A percentile compares a stretch with the other conserved stretches of the same genome.
These are phyloP conservation scores for Pluteus cervinus DNA, from an alignment of 768 basidiomycete genomes.

Conservation along the genomic window DNA sequence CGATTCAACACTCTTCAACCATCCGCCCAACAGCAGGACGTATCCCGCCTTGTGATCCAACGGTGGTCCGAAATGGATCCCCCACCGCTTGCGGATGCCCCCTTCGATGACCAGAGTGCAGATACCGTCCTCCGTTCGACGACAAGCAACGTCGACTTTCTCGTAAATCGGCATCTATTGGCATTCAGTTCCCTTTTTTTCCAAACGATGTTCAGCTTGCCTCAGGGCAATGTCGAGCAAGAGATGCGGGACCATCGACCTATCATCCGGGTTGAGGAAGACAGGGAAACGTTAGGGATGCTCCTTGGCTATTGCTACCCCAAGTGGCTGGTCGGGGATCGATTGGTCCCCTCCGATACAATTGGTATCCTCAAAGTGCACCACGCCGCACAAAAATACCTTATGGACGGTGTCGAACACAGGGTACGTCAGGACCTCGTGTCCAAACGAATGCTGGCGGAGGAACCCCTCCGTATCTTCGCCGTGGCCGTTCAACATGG, in stretches of 20 bases:
- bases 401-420: slow-evolving; percentile 1
- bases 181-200: slow-evolving; percentile 5
- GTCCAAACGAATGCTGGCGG: background rate
- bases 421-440: slow-evolving; percentile 1
- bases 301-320: slow-evolving; percentile 3
- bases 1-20: too few species aligned
- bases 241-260: too few species aligned
- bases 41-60: too few species aligned
- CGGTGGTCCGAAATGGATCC: too few species aligned
- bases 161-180: slow-evolving; percentile 3
- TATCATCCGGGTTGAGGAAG: slow-evolving; percentile 2
- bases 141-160: slow-evolving; percentile 4
- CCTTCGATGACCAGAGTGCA: slow-evolving; percentile 4
- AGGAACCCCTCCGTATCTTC: background rate
- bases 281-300: background rate
- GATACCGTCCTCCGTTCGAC: slow-evolving; percentile 4
- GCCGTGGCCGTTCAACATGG: background rate
- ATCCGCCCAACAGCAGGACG: too few species aligned
- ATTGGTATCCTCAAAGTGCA: background rate
- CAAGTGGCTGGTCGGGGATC: too few species aligned
- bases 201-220: slow-evolving; percentile 3
- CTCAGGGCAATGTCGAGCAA: too few species aligned
- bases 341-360: too few species aligned
- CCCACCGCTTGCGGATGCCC: too few species aligned
- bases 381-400: slow-evolving; percentile 2